These are phyloP conservation scores for Wickerhamiella slavikovae DNA, from an alignment of 805 yeast genomes.

Conservation along the genomic window DNA sequence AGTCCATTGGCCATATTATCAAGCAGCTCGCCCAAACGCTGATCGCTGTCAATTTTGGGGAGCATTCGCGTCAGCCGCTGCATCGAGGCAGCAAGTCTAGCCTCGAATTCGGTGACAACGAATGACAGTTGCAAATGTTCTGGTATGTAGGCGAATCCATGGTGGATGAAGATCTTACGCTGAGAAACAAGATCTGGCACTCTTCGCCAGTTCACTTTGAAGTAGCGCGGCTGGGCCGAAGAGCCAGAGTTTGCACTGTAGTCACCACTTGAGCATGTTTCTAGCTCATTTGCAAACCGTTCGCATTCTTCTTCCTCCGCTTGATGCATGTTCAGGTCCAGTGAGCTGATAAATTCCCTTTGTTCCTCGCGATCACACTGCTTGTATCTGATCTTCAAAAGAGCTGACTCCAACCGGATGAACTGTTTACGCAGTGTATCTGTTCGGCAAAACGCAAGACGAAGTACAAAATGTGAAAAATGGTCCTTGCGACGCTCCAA, in stretches of 20 bases:
- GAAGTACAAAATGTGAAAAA: conserved; percentile 71
- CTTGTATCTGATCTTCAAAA: conserved; percentile 57
- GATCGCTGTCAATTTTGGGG: conserved; percentile 81
- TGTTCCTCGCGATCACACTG: conserved; percentile 46
- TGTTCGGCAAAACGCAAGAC: conserved; percentile 70
- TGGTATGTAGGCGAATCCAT: conserved; percentile 73
- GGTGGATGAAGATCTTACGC: conserved; percentile 44
- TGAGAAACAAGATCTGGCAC: conserved; percentile 53
- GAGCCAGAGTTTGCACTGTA: conserved; percentile 34
- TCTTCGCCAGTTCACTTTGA: conserved; percentile 72
- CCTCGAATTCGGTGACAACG: conserved; percentile 46
- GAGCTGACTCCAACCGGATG: conserved; percentile 47
- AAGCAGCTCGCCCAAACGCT: conserved; percentile 66
- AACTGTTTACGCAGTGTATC: conserved; percentile 70
- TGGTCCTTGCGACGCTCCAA: conserved; percentile 72
- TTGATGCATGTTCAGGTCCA: conserved; percentile 53
- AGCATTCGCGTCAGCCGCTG: conserved; percentile 51
- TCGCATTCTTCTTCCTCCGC: conserved; percentile 43
- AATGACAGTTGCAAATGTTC: conserved; percentile 56
- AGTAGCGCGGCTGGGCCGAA: conserved; percentile 39
- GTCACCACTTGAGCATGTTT: too few species aligned
- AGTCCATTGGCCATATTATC: conserved; percentile 60
- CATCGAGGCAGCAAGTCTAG: conserved; percentile 29
- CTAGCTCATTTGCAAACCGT: conserved; percentile 27
- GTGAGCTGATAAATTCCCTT: conserved; percentile 39